Percentiles rank a stretch among this genome's conserved stretches.
These are phyloP conservation scores for Ambrosia trifida DNA, from an alignment of 129 eudicot genomes.

Conservation along the genomic window DNA sequence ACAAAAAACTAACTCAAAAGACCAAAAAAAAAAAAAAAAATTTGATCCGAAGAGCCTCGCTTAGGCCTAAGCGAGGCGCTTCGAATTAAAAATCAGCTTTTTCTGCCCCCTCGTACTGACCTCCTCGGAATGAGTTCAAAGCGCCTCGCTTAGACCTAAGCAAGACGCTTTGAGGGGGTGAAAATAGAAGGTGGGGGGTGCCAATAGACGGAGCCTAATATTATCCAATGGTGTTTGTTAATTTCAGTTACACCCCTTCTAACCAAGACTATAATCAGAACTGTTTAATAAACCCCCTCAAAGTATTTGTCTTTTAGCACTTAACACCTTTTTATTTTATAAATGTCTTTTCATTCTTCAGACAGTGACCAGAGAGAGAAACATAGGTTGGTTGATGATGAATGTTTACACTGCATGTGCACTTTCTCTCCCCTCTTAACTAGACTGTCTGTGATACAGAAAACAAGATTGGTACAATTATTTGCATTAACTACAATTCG, in stretches of 20 bases:
- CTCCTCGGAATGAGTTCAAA: too few relatives aligned
- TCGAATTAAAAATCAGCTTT: too few relatives aligned
- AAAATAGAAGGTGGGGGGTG: too few relatives aligned
- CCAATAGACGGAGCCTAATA: too few relatives aligned
- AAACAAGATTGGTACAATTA: conserved; percentile 36
- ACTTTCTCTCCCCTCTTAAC: conserved; percentile 32
- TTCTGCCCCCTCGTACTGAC: too few relatives aligned
- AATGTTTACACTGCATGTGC: conserved; percentile 36
- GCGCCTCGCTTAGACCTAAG: too few relatives aligned
- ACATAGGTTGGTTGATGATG: conserved; percentile 10
- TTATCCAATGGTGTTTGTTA: background rate
- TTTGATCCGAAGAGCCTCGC: too few relatives aligned
- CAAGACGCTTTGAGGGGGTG: too few relatives aligned
- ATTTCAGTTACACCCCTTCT: background rate
- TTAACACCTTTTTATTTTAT: background rate
- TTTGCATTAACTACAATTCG: conserved; percentile 36
- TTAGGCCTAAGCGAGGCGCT: too few relatives aligned
- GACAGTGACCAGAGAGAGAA: conserved; percentile 19
- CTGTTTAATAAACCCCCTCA: background rate
- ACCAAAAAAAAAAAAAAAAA: too few relatives aligned
- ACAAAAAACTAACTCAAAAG: too few relatives aligned
- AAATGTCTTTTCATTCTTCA: conserved; percentile 22
- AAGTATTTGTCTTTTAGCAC: conserved; percentile 9
- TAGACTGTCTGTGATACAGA: conserved; percentile 30
- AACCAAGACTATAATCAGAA: background rate